Base-by-base conservation (phyloP, 768 basidiomycete species). In the Thelephora aurantiotincta region DNA sequence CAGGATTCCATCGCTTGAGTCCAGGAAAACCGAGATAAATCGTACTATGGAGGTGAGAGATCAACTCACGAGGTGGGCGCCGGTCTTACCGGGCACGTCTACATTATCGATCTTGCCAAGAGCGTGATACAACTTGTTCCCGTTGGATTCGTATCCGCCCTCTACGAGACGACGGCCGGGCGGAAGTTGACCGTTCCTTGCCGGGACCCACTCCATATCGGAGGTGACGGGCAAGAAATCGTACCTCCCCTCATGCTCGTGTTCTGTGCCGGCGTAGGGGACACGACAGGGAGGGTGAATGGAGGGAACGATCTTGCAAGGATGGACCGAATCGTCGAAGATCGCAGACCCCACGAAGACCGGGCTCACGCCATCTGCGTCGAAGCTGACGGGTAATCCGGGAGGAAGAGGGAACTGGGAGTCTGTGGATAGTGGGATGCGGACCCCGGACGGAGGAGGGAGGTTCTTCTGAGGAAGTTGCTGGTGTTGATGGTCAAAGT, bases 321-420 rank as follows among this genome's bases (percentile, higher is more conserved):
- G 87, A 51, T 90, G 86, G 2, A 88, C 82, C 0, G 78, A 76
- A 51, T 67, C 54, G 6, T 49, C 67, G 57, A 87, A 67, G 42
- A 88, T 63, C 11, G 84, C 87, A 4, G 82, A 83, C 11, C 85
- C 87, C 26, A 91, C 54, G 64, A 70, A 91, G 50, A 88, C 58
- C 5, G 80, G 79, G 1, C 72, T 71, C 20, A 54, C 50, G 1
- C 76, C 74, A 55, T 82, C 76, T 1, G 65, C 60, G 56, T 90
- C 84, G 34, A 61, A 55, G 54, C 71, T 75, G 1, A 75, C 71
- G 0, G 83, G 72, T 1, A 51, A 63, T 16, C 75, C 77, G 33
- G 71, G 35, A 1, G 51, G 36, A 19, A 57, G 51, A 4, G 80
- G 75, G 61, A 82, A 77, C 2, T 68, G 53, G 6, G 66, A 52